Evolutionary conservation across 257 asterid species (phyloP), one percentile per base, ranked within the genome.

Genomic region (Phtheirospermum japonicum): DNA sequence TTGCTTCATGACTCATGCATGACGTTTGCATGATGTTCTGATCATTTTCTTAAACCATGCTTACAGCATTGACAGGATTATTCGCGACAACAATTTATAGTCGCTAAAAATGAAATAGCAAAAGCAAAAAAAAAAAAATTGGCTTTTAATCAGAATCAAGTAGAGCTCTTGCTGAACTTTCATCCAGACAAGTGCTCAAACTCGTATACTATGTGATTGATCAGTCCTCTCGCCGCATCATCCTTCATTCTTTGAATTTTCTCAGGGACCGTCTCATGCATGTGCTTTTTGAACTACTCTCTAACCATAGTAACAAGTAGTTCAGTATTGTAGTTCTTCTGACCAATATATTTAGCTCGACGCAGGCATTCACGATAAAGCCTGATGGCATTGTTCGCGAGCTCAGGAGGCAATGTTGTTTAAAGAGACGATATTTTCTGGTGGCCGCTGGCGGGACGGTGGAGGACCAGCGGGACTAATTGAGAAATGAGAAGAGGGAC

Each of bases 351-450:
- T 66, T 89, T 92, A 59, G 96, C 99, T 67, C 99, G 87, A 49
- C 96, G 77, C 66, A 92, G 80, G 78, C 97, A 92, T 75, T 89
- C 97, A 0, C 95, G 90, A 63, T 86, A 92, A 50, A 92, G 94
- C 73, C 97, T 75, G 73, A 89, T 74, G 42, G 81, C 77, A 61
- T 89, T 92, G 80, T 86, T 85, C 59, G 97, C 99, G 11, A 92
- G 95, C 80, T 89, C 99, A 39, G 98, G 97, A 33, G 98, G 97
- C 76, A 91, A 73, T 10, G 96, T 90, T 34, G 95, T 79, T 75
- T 88, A 95, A 61, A 91, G 82, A 59, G 97, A 86, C 59, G 98
- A 88, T 95, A 92, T 92, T 65, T 61, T 26, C 71, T 70, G 66
- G 28, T 23, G 28, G 28, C 28, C 1, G 28, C 28, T 23, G 28